These are phyloP conservation scores for Penicillium paxilli DNA, from an alignment of 495 filamentous ascomycete genomes.

Conservation along the genomic window DNA sequence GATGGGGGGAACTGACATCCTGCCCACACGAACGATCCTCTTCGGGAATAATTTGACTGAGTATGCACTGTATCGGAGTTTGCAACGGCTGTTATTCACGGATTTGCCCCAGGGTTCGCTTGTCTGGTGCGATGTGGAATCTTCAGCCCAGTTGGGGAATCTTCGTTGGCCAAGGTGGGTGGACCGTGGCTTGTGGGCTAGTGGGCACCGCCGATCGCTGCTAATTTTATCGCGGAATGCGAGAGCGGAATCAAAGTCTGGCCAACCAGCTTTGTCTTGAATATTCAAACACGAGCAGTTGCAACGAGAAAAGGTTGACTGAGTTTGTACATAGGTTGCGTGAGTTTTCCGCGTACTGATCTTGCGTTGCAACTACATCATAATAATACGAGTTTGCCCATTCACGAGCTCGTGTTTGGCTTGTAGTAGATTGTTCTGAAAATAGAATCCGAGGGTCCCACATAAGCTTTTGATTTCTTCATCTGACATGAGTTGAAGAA, in stretches of 20 bases:
- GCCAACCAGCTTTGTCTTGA: background rate
- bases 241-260: background rate
- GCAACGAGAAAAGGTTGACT: background rate
- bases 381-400: background rate
- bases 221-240: background rate
- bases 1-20: constrained; percentile 48
- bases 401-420: background rate
- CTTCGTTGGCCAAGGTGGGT: background rate
- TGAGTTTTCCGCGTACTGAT: background rate
- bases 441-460: background rate
- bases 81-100: too few relatives aligned
- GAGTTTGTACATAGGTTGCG: background rate
- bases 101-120: too few relatives aligned
- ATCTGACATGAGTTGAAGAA: too few relatives aligned
- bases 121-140: background rate
- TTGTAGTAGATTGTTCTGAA: background rate
- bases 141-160: background rate
- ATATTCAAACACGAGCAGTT: background rate
- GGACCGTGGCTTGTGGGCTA: too few relatives aligned
- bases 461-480: too few relatives aligned
- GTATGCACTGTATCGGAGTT: too few relatives aligned
- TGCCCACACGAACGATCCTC: background rate
- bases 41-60: background rate
- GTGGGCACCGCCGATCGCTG: background rate
- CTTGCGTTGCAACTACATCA: background rate